A percentile compares a stretch with the other conserved stretches of the same genome.
These are phyloP conservation scores for Penicillium sp. DNA, from an alignment of 2,329 filamentous ascomycete genomes.

Conservation along the genomic window DNA sequence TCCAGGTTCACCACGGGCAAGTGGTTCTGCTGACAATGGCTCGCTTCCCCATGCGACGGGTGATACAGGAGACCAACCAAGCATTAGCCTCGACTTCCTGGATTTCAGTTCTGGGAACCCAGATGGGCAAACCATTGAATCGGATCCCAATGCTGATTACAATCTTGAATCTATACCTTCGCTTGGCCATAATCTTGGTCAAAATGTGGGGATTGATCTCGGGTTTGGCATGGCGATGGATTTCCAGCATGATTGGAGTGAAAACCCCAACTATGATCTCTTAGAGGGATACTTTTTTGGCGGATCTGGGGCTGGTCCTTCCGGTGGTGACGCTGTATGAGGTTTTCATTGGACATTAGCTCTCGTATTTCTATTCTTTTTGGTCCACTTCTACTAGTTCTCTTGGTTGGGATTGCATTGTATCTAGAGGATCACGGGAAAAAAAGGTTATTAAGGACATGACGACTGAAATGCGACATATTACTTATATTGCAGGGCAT, in stretches of 20 bases:
- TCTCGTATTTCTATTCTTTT: too few species aligned
- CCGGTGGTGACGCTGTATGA: slow-evolving; percentile 18
- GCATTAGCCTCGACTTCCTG: slow-evolving; percentile 51
- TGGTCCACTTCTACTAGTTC: too few species aligned
- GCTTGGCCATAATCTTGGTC: slow-evolving; percentile 27
- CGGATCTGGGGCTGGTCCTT: slow-evolving; percentile 30
- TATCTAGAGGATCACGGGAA: too few species aligned
- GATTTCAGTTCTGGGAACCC: slow-evolving; percentile 44
- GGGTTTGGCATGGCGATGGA: slow-evolving; percentile 44
- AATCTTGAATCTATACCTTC: slow-evolving; percentile 27
- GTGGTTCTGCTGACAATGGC: slow-evolving; percentile 28
- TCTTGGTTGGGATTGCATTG: too few species aligned
- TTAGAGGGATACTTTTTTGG: slow-evolving; percentile 55
- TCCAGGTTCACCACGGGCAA: slow-evolving; percentile 32
- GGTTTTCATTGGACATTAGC: slow-evolving; percentile 1
- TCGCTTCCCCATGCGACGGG: slow-evolving; percentile 20
- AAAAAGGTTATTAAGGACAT: too few species aligned
- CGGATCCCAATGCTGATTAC: slow-evolving; percentile 29
- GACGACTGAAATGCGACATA: too few species aligned
- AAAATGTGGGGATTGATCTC: slow-evolving; percentile 42
- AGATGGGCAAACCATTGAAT: slow-evolving; percentile 23
- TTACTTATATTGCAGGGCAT: too few species aligned
- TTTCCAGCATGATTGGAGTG: slow-evolving; percentile 46
- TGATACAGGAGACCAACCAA: slow-evolving; percentile 20
- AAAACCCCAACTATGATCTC: slow-evolving; percentile 46